Evolutionary conservation across 306 rosid genomes (phyloP).

Genomic region (Fragaria iinumae): DNA sequence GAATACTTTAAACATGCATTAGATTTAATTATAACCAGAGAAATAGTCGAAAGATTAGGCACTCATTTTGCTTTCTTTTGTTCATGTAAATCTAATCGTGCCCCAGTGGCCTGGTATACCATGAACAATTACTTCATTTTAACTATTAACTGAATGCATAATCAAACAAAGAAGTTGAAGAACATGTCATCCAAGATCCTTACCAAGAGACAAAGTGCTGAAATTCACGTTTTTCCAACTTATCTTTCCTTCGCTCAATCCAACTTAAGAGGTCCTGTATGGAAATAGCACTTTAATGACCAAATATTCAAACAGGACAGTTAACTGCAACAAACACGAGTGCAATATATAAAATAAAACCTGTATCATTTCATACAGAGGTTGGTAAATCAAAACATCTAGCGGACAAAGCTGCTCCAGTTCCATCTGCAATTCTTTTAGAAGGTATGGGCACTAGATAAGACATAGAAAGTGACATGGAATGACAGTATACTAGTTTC

Average conservation of each 20-base stretch:
- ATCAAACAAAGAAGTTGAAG: slow-evolving; percentile 11
- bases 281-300: slow-evolving; percentile 23
- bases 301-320: slow-evolving; percentile 16
- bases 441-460: slow-evolving; percentile 30
- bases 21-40: background rate
- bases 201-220: slow-evolving; percentile 85
- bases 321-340: slow-evolving; percentile 18
- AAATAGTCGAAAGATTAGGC: background rate
- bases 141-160: background rate
- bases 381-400: slow-evolving; percentile 65
- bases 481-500: slow-evolving; percentile 28
- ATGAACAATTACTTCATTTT: background rate
- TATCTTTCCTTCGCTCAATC: slow-evolving; percentile 65
- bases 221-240: slow-evolving; percentile 74
- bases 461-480: slow-evolving; percentile 23
- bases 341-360: slow-evolving; percentile 36
- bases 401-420: slow-evolving; percentile 59
- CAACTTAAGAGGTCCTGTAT: slow-evolving; percentile 81
- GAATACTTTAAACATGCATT: background rate
- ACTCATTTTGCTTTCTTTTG: background rate
- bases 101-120: background rate
- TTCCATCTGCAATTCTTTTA: slow-evolving; percentile 74
- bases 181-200: slow-evolving; percentile 23
- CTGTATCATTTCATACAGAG: slow-evolving; percentile 85
- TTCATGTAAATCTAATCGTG: background rate